phyloP scores from a whole-genome alignment of 345 rosid genomes.

The Clausena lansium region DNA sequence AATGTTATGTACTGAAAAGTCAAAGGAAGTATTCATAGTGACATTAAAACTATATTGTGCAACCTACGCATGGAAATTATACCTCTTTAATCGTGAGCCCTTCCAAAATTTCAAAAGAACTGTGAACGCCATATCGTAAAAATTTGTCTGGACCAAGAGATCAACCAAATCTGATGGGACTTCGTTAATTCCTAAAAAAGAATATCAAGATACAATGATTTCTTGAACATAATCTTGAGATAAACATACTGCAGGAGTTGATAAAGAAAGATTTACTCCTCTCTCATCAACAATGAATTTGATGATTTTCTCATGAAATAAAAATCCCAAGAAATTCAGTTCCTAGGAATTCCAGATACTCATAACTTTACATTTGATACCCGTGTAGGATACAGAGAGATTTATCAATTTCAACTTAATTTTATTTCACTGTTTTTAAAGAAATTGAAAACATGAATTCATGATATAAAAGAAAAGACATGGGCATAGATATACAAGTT shows the following conservation, averaged over 20 bases:
- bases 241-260: not conserved
- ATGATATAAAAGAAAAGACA: not conserved
- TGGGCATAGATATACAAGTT: not conserved
- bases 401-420: not conserved
- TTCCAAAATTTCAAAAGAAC: slow-evolving; percentile 79
- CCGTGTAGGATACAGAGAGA: not conserved
- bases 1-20: slow-evolving; percentile 11
- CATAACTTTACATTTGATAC: not conserved
- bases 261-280: not conserved
- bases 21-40: slow-evolving; percentile 17
- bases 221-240: not conserved
- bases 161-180: slow-evolving; percentile 72
- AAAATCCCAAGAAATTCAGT: not conserved
- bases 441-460: not conserved
- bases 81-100: slow-evolving; percentile 76
- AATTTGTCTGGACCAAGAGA: slow-evolving; percentile 65
- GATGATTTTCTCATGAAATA: not conserved
- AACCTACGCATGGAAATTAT: slow-evolving; percentile 13
- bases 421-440: not conserved
- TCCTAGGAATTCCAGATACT: not conserved
- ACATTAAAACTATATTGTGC: too few relatives aligned
- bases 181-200: slow-evolving; percentile 43
- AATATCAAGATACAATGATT: slow-evolving; percentile 18
- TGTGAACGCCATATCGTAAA: slow-evolving; percentile 87
- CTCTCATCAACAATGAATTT: not conserved